phyloP scores from a whole-genome alignment of 116 monocot species.

The Trichopus zeylanicus region DNA sequence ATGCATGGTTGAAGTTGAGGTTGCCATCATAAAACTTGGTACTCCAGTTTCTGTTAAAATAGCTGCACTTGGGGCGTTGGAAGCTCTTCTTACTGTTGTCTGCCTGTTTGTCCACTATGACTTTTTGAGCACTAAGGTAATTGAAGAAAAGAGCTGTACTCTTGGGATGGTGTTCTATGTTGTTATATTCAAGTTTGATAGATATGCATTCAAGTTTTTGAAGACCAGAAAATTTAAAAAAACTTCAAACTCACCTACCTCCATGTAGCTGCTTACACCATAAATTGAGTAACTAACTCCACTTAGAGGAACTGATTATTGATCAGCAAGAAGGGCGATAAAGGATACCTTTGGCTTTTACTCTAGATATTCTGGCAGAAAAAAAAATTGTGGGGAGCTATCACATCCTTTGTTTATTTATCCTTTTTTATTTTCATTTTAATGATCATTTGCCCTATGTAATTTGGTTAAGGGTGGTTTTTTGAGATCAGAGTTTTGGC shows the following conservation, averaged over 20 bases:
- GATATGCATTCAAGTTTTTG: not conserved
- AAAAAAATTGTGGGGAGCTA: too few species aligned
- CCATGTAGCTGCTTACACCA: too few species aligned
- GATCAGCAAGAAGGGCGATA: too few species aligned
- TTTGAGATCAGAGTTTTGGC: constrained; percentile 53
- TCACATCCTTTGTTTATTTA: not conserved
- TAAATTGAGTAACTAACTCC: too few species aligned
- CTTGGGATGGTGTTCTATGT: not conserved
- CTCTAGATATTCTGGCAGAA: too few species aligned
- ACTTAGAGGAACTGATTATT: too few species aligned
- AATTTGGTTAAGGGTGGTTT: constrained; percentile 58
- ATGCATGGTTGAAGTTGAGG: constrained; percentile 18
- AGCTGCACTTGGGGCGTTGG: constrained; percentile 67
- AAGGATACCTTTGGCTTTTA: too few species aligned
- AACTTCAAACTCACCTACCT: too few species aligned
- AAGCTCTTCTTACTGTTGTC: constrained; percentile 80
- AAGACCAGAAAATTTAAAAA: not conserved
- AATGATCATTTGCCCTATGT: not conserved
- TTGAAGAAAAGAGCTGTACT: too few species aligned
- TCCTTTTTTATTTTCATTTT: not conserved
- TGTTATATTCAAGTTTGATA: not conserved
- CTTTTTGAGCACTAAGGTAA: not conserved
- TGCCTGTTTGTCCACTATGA: constrained; percentile 1
- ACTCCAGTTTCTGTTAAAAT: constrained; percentile 54
- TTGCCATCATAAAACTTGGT: constrained; percentile 7